Evolutionary conservation across 805 yeast genomes (phyloP).

Genomic region (Diddensiella santjacobensis): DNA sequence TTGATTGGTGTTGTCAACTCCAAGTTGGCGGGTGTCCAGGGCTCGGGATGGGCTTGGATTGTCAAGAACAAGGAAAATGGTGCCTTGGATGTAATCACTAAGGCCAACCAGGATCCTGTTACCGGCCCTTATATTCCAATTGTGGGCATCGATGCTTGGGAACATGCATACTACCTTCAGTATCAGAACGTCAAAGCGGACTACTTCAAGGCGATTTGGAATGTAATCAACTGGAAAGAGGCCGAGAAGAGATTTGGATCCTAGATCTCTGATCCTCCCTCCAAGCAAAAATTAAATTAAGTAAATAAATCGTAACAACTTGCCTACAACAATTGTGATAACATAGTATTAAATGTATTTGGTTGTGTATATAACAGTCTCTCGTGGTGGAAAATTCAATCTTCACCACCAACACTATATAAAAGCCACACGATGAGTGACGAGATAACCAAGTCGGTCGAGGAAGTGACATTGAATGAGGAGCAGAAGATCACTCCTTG

Average conservation of each 20-base stretch:
- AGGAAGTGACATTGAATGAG: slow-evolving; percentile 8
- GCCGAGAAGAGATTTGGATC: slow-evolving; percentile 59
- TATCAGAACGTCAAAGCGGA: slow-evolving; percentile 88
- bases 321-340: too few relatives aligned
- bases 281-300: too few relatives aligned
- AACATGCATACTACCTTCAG: slow-evolving; percentile 92
- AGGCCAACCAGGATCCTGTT: slow-evolving; percentile 84
- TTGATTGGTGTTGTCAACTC: slow-evolving; percentile 61
- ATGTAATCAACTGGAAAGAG: slow-evolving; percentile 89
- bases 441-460: slow-evolving; percentile 18
- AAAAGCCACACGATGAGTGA: slow-evolving; percentile 24
- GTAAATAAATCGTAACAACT: background rate
- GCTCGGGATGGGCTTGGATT: slow-evolving; percentile 94
- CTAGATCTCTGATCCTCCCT: slow-evolving; percentile 2
- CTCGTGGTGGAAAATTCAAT: too few relatives aligned
- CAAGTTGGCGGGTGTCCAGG: slow-evolving; percentile 82
- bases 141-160: slow-evolving; percentile 94
- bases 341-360: background rate
- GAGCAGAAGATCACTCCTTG: slow-evolving; percentile 81
- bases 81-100: slow-evolving; percentile 73
- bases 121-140: slow-evolving; percentile 66
- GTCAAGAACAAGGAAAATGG: slow-evolving; percentile 71
- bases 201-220: slow-evolving; percentile 92
- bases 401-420: too few relatives aligned
- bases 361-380: background rate